phyloP scores from a whole-genome alignment of 1,139 yeast genomes.

The Lodderomyces orthopsilosis region DNA sequence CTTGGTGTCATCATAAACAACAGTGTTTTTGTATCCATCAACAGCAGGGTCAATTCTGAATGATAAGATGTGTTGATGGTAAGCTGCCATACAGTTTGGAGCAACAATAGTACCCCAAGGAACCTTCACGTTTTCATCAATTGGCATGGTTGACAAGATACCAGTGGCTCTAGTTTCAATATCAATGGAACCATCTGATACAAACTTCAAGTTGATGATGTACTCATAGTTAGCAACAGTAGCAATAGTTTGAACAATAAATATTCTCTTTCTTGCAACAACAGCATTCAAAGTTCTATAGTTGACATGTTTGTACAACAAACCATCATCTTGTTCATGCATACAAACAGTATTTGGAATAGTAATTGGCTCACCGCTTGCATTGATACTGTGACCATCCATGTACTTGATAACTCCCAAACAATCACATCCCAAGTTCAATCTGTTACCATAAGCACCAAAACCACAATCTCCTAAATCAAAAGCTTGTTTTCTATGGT shows the following conservation, averaged over 20 bases:
- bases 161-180: slow-evolving; percentile 90
- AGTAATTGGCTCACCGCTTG: slow-evolving; percentile 62
- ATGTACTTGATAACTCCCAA: slow-evolving; percentile 81
- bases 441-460: slow-evolving; percentile 74
- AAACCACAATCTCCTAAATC: slow-evolving; percentile 92
- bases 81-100: slow-evolving; percentile 84
- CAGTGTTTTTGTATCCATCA: slow-evolving; percentile 81
- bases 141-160: slow-evolving; percentile 79
- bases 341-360: slow-evolving; percentile 78
- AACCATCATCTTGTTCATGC: slow-evolving; percentile 82
- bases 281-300: slow-evolving; percentile 73
- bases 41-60: slow-evolving; percentile 86
- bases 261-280: slow-evolving; percentile 82
- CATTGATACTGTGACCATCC: slow-evolving; percentile 61
- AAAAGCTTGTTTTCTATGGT: slow-evolving; percentile 89
- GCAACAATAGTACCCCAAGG: slow-evolving; percentile 86
- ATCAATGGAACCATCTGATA: slow-evolving; percentile 79
- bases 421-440: slow-evolving; percentile 84
- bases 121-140: slow-evolving; percentile 69
- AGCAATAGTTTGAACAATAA: slow-evolving; percentile 81
- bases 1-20: slow-evolving; percentile 70
- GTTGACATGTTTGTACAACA: slow-evolving; percentile 80
- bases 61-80: slow-evolving; percentile 83
- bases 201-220: slow-evolving; percentile 72
- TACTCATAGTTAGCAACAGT: slow-evolving; percentile 92